Evolutionary conservation across 495 filamentous ascomycete species (phyloP), one percentile per base, ranked within the genome.

Genomic region (Jackrogersella minutella): DNA sequence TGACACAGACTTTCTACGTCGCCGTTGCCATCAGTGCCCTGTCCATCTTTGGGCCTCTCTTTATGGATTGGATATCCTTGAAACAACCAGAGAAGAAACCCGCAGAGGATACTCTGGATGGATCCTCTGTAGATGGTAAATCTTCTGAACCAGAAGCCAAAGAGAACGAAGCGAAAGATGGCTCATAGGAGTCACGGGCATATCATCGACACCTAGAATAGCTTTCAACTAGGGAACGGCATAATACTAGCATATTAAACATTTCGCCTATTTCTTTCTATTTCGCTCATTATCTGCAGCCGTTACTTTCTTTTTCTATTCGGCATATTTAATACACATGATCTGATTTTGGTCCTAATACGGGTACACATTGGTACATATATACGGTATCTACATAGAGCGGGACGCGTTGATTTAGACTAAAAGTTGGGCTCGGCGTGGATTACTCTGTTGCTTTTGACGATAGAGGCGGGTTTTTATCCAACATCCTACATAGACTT

Each of bases 11-110:
- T 0, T 97, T 91, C 74, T 86, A 91, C 61, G 87, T 93, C 0
- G 81, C 83, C 66, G 81, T 90, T 22, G 89, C 89, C 0, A 82
- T 90, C 78, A 81, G 84, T 13, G 82, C 80, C 3, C 39, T 90
- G 0, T 85, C 85, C 5, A 78, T 91, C 2, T 11, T 93, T 43
- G 90, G 86, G 1, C 79, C 84, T 3, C 60, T 85, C 2, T 78
- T 83, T 5, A 80, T 93, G 14, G 85, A 94, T 73, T 96, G 92
- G 93, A 84, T 84, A 65, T 89, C 84, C 24, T 89, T 97, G 28
- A 94, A 93, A 28, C 53, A 64, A 14, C 62, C 52, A 14, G 53
- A 47, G 28, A 58, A 57, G 21, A 44, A 64, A 37, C 1, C 53
- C 5, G 1, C 34, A 2, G 62, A 64, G 0, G 54, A 41, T 13